A percentile compares a stretch with the other conserved stretches of the same genome.
Conservation (phyloP, 129 eudicot genomes). For the Tagetes patula region DNA sequence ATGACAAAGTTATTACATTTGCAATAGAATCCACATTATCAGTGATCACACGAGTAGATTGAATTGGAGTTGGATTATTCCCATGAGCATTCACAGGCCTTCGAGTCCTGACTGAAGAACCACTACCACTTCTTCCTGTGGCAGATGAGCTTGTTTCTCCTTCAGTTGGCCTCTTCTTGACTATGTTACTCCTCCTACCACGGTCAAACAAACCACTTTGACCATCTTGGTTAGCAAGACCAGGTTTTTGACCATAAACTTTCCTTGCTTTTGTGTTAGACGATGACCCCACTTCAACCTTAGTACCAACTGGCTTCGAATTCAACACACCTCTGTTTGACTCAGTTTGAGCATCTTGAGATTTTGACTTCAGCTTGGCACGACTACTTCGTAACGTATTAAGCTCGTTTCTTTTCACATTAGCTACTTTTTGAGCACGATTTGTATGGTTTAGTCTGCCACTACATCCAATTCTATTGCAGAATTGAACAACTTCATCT, state of each 20-base stretch:
- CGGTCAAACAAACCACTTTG: slow-evolving; percentile 31
- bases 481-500: slow-evolving; percentile 57
- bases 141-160: slow-evolving; percentile 61
- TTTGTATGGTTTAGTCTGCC: slow-evolving; percentile 59
- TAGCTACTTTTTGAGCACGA: slow-evolving; percentile 31
- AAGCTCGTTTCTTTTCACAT: slow-evolving; percentile 34
- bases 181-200: slow-evolving; percentile 35
- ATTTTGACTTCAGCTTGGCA: slow-evolving; percentile 23
- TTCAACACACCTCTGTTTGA: slow-evolving; percentile 33
- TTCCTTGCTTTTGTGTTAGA: slow-evolving; percentile 29
- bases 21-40: slow-evolving; percentile 66
- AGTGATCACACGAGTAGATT: slow-evolving; percentile 23
- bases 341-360: slow-evolving; percentile 23
- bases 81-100: slow-evolving; percentile 41
- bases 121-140: slow-evolving; percentile 36
- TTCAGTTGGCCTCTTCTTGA: slow-evolving; percentile 49
- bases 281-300: slow-evolving; percentile 19
- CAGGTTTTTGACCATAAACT: slow-evolving; percentile 36
- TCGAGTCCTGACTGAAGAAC: slow-evolving; percentile 47
- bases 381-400: slow-evolving; percentile 21
- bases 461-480: slow-evolving; percentile 82
- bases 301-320: slow-evolving; percentile 11
- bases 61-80: slow-evolving; percentile 26
- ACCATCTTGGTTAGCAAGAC: slow-evolving; percentile 35
- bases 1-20: slow-evolving; percentile 47